Conservation (phyloP, 2,329 filamentous ascomycete genomes). For the Arthrobotrys iridis region DNA sequence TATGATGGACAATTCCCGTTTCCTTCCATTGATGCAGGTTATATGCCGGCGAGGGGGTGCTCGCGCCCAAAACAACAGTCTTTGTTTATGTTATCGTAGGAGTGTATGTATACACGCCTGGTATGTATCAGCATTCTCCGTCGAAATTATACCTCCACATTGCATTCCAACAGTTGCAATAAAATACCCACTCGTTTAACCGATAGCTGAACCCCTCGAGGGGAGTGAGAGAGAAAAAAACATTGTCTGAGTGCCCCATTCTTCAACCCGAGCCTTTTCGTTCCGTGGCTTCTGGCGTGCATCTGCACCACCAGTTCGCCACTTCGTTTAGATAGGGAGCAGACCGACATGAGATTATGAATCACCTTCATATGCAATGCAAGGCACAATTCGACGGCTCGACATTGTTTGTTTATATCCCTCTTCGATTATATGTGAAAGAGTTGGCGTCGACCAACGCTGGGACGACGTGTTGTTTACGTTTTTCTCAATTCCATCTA, state of each 20-base stretch:
- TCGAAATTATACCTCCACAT: conserved; percentile 30
- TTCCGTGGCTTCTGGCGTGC: conserved; percentile 38
- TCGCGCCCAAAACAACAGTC: neutral
- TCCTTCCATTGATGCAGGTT: neutral
- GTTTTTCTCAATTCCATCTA: conserved; percentile 44
- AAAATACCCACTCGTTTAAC: conserved; percentile 16
- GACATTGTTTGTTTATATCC: conserved; percentile 33
- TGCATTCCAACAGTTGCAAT: conserved; percentile 22
- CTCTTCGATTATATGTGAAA: neutral
- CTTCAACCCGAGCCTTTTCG: conserved; percentile 15
- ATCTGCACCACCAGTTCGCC: conserved; percentile 35
- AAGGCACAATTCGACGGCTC: neutral
- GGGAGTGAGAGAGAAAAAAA: too few relatives aligned
- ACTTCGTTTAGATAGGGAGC: conserved; percentile 30
- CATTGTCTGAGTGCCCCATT: neutral
- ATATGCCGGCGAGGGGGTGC: neutral
- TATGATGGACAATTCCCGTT: conserved; percentile 31
- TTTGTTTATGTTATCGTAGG: conserved; percentile 6
- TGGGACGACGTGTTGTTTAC: conserved; percentile 52
- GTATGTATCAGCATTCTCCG: conserved; percentile 11
- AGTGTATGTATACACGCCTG: too few relatives aligned
- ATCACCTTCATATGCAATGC: conserved; percentile 24
- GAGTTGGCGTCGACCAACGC: conserved; percentile 20
- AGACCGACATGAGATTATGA: conserved; percentile 25
- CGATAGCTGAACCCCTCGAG: conserved; percentile 25